Conservation (phyloP, 768 basidiomycete genomes). For the Tricholoma furcatifolium region DNA sequence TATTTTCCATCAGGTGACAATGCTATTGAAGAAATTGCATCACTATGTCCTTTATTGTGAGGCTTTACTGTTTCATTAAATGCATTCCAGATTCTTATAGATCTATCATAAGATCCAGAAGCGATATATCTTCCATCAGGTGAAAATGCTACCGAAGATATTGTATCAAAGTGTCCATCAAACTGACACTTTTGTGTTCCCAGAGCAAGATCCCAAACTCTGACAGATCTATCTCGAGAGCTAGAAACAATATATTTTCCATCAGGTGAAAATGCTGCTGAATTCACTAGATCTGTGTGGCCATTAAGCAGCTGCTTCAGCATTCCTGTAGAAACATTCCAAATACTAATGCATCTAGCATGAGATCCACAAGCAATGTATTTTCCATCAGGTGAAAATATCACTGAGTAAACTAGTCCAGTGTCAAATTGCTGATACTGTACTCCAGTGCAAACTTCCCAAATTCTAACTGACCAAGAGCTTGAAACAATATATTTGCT, state of each 20-base stretch:
- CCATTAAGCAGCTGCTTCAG: background rate
- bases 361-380: conserved; percentile 1
- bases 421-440: background rate
- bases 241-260: too few species aligned
- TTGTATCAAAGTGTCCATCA: background rate
- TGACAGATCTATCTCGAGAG: background rate
- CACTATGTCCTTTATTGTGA: background rate
- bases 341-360: background rate
- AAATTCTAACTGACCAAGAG: background rate
- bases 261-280: too few species aligned
- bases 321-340: background rate
- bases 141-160: background rate
- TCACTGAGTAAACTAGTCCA: background rate
- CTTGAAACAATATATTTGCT: too few species aligned
- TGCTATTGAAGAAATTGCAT: background rate
- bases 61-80: background rate
- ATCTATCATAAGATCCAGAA: too few species aligned
- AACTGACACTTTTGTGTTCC: background rate
- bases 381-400: too few species aligned
- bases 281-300: background rate
- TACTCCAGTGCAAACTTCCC: background rate
- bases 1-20: conserved; percentile 5
- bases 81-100: background rate
- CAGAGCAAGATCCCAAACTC: conserved; percentile 1
- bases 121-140: too few species aligned